Evolutionary conservation across 225 moss, liverwort and hornwort species (phyloP), one percentile per base, ranked within the genome.

Genomic region (Takakia lepidozioides): DNA sequence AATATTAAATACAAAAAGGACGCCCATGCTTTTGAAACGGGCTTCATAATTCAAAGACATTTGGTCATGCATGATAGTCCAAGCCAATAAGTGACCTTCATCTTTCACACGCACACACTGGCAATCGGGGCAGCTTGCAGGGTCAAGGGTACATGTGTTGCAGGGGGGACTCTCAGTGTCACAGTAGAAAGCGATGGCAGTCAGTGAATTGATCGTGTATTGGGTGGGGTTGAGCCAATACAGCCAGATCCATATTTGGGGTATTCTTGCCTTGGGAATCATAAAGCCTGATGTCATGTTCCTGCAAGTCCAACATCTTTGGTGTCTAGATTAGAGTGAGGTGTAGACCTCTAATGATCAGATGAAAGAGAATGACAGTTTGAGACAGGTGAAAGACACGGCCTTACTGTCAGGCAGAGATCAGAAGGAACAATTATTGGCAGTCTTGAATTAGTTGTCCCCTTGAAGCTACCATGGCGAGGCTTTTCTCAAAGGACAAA

Each of bases 221-320:
- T 80, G 81, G 0, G 89, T 89, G 10, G 89, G 89, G 29, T 95
- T 89, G 0, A 77, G 49, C 84, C 89, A 89, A 40, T 95, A 93
- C 18, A 89, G 61, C 86, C 89, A 89, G 24, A 95, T 89, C 89
- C 89, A 86, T 16, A 89, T 89, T 14, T 61, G 73, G 0, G 84
- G 86, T 15, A 89, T 89, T 22, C 80, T 61, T 2, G 54, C 71
- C 30, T 84, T 82, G 0, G 86, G 79, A 48, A 95, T 95, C 89
- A 95, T 87, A 19, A 95, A 95, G 4, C 86, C 89, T 0, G 80
- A 95, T n/a, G 86, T 82, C 89, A 84, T 95, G 46, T 95, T 95
- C 89, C 84, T 89, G 58, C 32, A 23, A 19, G 8, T 13, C 2
- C 30, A 55, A 65, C 25, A 45, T n/a, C n/a, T n/a, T n/a, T n/a